Percentiles rank a stretch among this genome's conserved stretches.
Conservation (phyloP, 345 rosid species). For the Citropsis articulata region DNA sequence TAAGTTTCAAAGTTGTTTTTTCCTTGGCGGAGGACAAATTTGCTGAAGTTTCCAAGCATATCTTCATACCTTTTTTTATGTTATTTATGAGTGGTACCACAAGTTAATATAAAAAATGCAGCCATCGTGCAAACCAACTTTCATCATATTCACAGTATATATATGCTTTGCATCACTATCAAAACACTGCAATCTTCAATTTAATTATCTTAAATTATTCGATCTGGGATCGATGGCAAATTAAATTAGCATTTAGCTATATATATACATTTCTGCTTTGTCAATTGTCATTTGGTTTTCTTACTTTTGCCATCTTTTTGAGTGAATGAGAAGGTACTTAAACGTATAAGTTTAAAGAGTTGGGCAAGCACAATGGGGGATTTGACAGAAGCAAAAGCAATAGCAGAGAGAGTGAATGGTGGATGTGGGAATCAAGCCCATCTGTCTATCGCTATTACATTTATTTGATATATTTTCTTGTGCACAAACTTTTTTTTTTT, state of each 20-base stretch:
- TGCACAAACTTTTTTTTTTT: neutral
- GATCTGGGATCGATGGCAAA: neutral
- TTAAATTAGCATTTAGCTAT: neutral
- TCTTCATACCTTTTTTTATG: too few species aligned
- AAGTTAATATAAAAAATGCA: neutral
- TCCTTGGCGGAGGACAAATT: neutral
- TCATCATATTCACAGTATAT: too few species aligned
- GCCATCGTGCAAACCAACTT: neutral
- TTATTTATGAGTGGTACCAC: neutral
- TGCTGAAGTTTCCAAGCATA: neutral
- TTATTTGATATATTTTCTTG: constrained; percentile 21
- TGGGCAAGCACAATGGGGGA: neutral
- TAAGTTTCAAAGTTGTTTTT: neutral
- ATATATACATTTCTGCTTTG: neutral
- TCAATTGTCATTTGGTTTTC: neutral
- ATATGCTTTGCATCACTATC: neutral
- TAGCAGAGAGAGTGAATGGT: neutral
- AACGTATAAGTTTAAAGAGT: neutral
- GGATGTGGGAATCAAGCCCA: constrained; percentile 32
- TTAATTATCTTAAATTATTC: neutral
- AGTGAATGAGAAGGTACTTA: neutral
- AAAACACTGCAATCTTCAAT: neutral
- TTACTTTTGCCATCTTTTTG: neutral
- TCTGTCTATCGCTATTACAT: constrained; percentile 15
- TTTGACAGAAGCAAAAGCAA: constrained; percentile 6